phyloP scores from a whole-genome alignment of 2,329 filamentous ascomycete species.

The Aspergillus floridensis region DNA sequence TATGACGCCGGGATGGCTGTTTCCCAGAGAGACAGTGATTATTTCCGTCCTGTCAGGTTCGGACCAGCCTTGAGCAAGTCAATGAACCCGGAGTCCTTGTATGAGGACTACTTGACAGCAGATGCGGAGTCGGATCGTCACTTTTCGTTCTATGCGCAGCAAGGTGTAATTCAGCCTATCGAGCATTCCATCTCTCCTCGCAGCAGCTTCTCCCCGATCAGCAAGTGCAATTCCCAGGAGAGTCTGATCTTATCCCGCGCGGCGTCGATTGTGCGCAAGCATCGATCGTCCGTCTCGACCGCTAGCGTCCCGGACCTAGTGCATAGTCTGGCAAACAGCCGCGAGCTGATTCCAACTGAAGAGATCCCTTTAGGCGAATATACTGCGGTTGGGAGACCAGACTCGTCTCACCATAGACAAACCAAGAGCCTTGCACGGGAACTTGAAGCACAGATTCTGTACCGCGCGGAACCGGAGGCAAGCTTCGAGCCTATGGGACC shows the following conservation, averaged over 20 bases:
- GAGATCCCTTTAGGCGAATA: constrained; percentile 23
- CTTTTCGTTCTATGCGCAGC: constrained; percentile 44
- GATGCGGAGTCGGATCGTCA: constrained; percentile 49
- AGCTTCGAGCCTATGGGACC: constrained; percentile 29
- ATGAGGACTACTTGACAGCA: constrained; percentile 43
- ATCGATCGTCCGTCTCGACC: constrained; percentile 48
- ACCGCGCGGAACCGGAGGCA: constrained; percentile 27
- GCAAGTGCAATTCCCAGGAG: constrained; percentile 58
- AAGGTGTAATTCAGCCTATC: constrained; percentile 42
- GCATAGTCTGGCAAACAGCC: constrained; percentile 41
- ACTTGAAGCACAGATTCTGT: constrained; percentile 29
- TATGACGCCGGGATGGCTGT: constrained; percentile 28
- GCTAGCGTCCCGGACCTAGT: constrained; percentile 47
- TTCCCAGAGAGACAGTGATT: constrained; percentile 23
- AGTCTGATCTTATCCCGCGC: constrained; percentile 53
- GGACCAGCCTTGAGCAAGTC: constrained; percentile 32
- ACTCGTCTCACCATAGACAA: constrained; percentile 34
- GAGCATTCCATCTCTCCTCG: constrained; percentile 41
- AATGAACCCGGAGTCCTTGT: constrained; percentile 34
- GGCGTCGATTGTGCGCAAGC: constrained; percentile 47
- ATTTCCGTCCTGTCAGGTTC: constrained; percentile 34
- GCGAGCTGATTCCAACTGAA: constrained; percentile 34
- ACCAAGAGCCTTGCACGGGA: constrained; percentile 39
- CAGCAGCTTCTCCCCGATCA: constrained; percentile 52
- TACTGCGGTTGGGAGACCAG: constrained; percentile 15